Evolutionary conservation across 768 basidiomycete species (phyloP), one percentile per base, ranked within the genome.

Genomic region (Suillus subalutaceus): DNA sequence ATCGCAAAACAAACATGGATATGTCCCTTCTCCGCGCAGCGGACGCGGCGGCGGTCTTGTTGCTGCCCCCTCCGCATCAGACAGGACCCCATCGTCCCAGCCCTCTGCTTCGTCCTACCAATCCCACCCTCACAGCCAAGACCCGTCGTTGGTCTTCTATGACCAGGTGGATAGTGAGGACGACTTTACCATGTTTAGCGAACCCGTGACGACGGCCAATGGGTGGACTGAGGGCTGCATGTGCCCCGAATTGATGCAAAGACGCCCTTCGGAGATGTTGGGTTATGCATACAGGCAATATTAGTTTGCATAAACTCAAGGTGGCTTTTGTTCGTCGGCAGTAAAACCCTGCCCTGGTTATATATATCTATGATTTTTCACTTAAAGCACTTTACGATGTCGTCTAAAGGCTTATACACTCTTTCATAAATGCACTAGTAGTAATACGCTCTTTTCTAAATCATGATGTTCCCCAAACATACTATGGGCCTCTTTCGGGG

Each of bases 1-100:
- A 78, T 59, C 68, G 77, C 8, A 70, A 72, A 53, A 62, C 58
- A 16, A 23, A 26, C 76, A 78, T 20, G 71, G 65, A 1, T 67
- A 76, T 44, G 23, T 69, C 16, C 75, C 76, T 43, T 41, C 59
- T 60, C 18, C 40, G 10, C 59, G 59, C 26, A 26, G 8, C 16
- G 8, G n/a, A 40, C 57, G 56, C n/a, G n/a, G 35, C 1, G n/a
- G 38, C 37, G n/a, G 38, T 40, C 38, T 10, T 40, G 18, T 18
- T 20, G 9, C 26, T 30, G 26, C 26, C 9, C 26, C 40, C 10
- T 18, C 10, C 40, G 18, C 6, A 43, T 60, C 40, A 30, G 40
- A 30, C 18, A 40, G 26, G 10, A 60, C 40, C 10, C 18, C 40
- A 8, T 43, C 40, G 10, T 41, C 59, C 10, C 40, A 12, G 26